Base-by-base conservation (phyloP, 2,329 filamentous ascomycete genomes). In the Ophiostoma montium region DNA sequence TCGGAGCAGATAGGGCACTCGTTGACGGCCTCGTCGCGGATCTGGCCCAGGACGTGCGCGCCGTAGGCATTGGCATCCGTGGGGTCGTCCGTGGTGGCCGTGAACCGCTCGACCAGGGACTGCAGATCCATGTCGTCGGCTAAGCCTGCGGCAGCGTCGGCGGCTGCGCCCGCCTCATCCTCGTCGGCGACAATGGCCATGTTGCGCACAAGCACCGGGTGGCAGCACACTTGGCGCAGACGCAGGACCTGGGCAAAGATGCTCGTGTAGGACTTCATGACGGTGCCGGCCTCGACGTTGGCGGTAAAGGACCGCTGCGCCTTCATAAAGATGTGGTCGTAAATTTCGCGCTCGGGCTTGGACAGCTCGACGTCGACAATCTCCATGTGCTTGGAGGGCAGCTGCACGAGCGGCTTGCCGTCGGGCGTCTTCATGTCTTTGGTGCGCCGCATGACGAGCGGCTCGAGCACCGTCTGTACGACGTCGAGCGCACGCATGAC, bases 391-490 rank as follows among this genome's bases (percentile, higher is more conserved):
- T 88, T 86, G 1, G 80, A 75, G 2, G 92, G 92, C 7, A 98
- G 67, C 0, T 84, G 79, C 1, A 98, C 90, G 3, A 98, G 66
- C 49, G 69, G 71, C 31, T 70, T 57, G 7, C 92, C 92, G 48
- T 84, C 79, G 0, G 92, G 90, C 0, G 88, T 96, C 65, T 87
- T 94, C 92, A 98, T 98, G 54, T 95, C 89, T 62, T 98, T 98
- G 0, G 92, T 98, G 53, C 92, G 78, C 41, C 92, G 78, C 64
- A 98, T 80, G 9, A 98, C 92, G n/a, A 98, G 69, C 8, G 92
- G 92, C 61, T 98, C 92, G 5, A 98, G 68, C 0, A 98, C 90
- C 0, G 90, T 98, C 62, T 98, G 92, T 2, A 98, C 92, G 2
- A 98, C 92, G 61, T 96, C 92, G 8, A 98, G 71, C 1, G 92